Evolutionary conservation across 192 early-diverging fungal genomes (phyloP), one percentile per base, ranked within the genome.

Genomic region (Phycomyces blakesleeanus): DNA sequence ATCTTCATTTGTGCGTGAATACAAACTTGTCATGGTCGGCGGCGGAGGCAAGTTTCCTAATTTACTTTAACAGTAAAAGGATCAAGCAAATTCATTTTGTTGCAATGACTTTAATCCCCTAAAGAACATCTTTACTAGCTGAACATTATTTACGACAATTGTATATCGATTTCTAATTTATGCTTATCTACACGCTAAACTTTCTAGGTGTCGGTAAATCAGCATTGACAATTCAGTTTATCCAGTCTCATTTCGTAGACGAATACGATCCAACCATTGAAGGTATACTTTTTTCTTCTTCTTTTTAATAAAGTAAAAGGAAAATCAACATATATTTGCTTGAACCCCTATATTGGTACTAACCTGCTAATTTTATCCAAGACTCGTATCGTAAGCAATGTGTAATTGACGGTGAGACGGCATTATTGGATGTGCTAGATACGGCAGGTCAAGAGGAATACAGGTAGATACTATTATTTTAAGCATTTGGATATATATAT

Each of bases 181-280:
- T 14, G 7, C 11, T 55, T 21, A 15, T 42, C 41, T 34, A 20
- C 51, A 37, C 49, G 16, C 22, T 64, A 53, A 12, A 60, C 50
- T 10, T 59, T 20, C 61, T n/a, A 74, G 85, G 83, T 70, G 91
- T 91, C 21, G 91, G 89, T 64, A 91, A 93, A 77, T 89, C 89
- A 22, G 91, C 91, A 59, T 75, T 93, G 62, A 91, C 91, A 9
- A 92, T 93, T 51, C 89, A 92, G 73, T 89, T 91, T 61, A 89
- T 89, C 57, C 87, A 89, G 71, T 87, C 85, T 51, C 86, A 92
- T 71, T 92, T 93, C 75, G 87, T 92, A 34, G 87, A 93, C 67
- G 90, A 89, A 68, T 98, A 98, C 71, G 96, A 98, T 75, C 96
- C 96, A 3, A 98, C 96, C 24, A 97, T 97, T 63, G 96, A 98